Conservation (phyloP, 2,329 filamentous ascomycete species). For the Exophiala mesophila region DNA sequence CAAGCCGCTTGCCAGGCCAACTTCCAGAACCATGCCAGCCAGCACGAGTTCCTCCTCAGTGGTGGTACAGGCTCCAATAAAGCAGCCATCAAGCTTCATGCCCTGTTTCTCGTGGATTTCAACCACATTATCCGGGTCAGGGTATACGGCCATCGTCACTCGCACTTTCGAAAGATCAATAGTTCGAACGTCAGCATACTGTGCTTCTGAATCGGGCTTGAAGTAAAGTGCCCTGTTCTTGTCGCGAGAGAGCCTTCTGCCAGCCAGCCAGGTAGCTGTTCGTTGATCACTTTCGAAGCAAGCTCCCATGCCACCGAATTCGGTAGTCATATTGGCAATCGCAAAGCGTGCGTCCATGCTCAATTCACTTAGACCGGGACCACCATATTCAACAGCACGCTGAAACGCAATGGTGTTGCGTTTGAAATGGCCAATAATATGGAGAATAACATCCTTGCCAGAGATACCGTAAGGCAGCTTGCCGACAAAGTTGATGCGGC, state of each 20-base stretch:
- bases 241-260: background rate
- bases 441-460: slow-evolving; percentile 46
- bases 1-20: slow-evolving; percentile 34
- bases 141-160: slow-evolving; percentile 39
- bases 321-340: slow-evolving; percentile 47
- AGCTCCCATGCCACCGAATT: slow-evolving; percentile 42
- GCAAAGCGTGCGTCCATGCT: slow-evolving; percentile 45
- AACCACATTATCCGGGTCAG: slow-evolving; percentile 42
- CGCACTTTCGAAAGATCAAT: slow-evolving; percentile 39
- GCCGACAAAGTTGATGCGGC: slow-evolving; percentile 39
- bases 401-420: slow-evolving; percentile 44
- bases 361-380: slow-evolving; percentile 37
- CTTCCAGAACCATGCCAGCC: slow-evolving; percentile 38
- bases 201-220: slow-evolving; percentile 35
- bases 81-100: slow-evolving; percentile 39
- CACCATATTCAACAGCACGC: slow-evolving; percentile 43
- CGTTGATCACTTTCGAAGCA: slow-evolving; percentile 28
- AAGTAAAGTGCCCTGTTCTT: slow-evolving; percentile 34
- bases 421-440: slow-evolving; percentile 41
- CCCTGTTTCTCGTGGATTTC: slow-evolving; percentile 33
- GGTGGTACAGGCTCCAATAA: slow-evolving; percentile 47
- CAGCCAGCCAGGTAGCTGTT: background rate
- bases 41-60: slow-evolving; percentile 44
- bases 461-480: slow-evolving; percentile 35
- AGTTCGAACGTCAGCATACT: slow-evolving; percentile 34